Conservation (phyloP, 163 green algal species). For the Prototheca wickerhamii region DNA sequence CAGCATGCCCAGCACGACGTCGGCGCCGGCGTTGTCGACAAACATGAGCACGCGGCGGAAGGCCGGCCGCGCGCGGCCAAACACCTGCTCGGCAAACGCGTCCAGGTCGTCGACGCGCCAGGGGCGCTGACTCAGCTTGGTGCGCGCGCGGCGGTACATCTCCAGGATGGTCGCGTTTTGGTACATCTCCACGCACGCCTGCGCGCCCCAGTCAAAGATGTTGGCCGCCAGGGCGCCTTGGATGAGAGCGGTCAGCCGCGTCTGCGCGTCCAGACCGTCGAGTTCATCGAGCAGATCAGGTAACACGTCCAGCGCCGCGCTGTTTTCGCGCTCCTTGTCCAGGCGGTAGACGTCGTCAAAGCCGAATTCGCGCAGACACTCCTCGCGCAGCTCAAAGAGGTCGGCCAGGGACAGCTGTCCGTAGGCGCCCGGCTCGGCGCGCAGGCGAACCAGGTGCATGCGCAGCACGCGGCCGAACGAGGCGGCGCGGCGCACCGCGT, state of each 20-base stretch:
- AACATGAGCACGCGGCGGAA: constrained; percentile 86
- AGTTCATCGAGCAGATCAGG: constrained; percentile 86
- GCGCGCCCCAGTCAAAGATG: constrained; percentile 97
- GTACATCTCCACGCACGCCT: constrained; percentile 72
- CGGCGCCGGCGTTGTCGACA: constrained; percentile 91
- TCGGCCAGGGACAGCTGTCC: constrained; percentile 80
- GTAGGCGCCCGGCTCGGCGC: constrained; percentile 74
- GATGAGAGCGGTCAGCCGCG: constrained; percentile 49
- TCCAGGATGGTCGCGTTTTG: constrained; percentile 87
- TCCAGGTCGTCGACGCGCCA: constrained; percentile 64
- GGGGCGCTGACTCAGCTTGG: constrained; percentile 51
- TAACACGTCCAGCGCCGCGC: constrained; percentile 78
- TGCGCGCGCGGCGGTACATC: constrained; percentile 69
- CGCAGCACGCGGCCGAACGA: constrained; percentile 43
- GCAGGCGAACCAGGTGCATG: constrained; percentile 51
- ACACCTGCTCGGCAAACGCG: constrained; percentile 32
- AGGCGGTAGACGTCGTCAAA: constrained; percentile 89
- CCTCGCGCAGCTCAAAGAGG: constrained; percentile 90
- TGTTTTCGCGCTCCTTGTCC: constrained; percentile 85
- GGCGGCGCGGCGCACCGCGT: constrained; percentile 53
- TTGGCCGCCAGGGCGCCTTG: constrained; percentile 80
- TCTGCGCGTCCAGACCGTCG: constrained; percentile 50
- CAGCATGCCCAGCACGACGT: constrained; percentile 88
- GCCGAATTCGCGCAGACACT: constrained; percentile 90
- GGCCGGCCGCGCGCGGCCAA: constrained; percentile 2